Evolutionary conservation across 2,329 filamentous ascomycete species (phyloP), one percentile per base, ranked within the genome.

Genomic region (Ophiostoma himal-ulmi): DNA sequence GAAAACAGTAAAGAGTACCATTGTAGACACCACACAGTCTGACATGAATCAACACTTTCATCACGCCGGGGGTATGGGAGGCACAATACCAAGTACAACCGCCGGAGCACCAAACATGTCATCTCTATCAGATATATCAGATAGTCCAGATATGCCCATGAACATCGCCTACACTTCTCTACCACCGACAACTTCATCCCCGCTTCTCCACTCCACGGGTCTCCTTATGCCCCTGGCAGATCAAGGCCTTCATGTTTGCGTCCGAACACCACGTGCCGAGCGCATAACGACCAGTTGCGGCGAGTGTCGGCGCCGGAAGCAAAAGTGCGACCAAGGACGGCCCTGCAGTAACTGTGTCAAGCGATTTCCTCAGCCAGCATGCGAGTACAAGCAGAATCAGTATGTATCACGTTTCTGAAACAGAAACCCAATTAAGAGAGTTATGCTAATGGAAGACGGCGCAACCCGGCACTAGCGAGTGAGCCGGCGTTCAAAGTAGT

Each of bases 281-380:
- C 73, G 75, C 48, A 72, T 73, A 6, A 77, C 77, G 10, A 82
- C 80, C 26, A 82, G 82, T 52, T 84, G 82, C 74, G 79, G 79
- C 26, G 82, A 84, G 72, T 84, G 82, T 68, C 81, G 82, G 36
- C 78, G 82, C 69, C 78, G 82, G 64, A 84, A 84, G 73, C 82
- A 84, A 78, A 83, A 81, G 84, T 86, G 84, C 75, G 84, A 85
- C 73, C 83, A 85, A 74, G 81, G 82, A 36, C 83, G 84, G 39
- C 84, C 84, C 17, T 86, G 84, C 76, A 81, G 81, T 62, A 85
- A 86, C 74, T 86, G 84, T 73, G 77, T 80, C 34, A 81, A 57
- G 52, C 7, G 52, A 10, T 57, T 57, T 8, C 52, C 52, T 4
- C 52, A 57, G 11, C 52, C 52, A 57, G 22, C 52, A 5, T 57